These are phyloP conservation scores for Babesia bovis DNA, from an alignment of 169 alveolate species.

Conservation along the genomic window DNA sequence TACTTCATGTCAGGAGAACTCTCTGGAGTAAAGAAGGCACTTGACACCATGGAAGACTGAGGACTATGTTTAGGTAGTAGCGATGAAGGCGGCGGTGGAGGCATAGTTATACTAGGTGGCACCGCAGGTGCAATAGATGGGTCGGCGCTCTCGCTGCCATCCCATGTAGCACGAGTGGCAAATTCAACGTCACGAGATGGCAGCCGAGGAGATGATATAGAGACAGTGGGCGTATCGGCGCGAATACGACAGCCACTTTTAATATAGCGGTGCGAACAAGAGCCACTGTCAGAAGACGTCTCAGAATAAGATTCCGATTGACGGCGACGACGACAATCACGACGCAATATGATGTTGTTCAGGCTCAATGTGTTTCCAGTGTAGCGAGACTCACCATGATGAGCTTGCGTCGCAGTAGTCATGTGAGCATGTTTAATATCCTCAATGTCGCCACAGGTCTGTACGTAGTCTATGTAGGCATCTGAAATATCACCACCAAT, in stretches of 20 bases:
- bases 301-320: slow-evolving; percentile 59
- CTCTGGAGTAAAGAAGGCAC: slow-evolving; percentile 42
- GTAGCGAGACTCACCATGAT: slow-evolving; percentile 20
- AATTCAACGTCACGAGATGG: slow-evolving; percentile 43
- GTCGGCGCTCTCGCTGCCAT: slow-evolving; percentile 64
- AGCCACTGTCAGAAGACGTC: slow-evolving; percentile 65
- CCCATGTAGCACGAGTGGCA: slow-evolving; percentile 69
- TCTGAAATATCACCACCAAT: slow-evolving; percentile 44
- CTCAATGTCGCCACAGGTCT: slow-evolving; percentile 62
- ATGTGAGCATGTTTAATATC: slow-evolving; percentile 62
- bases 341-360: slow-evolving; percentile 37
- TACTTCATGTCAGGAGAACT: slow-evolving; percentile 49
- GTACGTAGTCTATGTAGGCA: slow-evolving; percentile 59
- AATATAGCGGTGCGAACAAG: slow-evolving; percentile 26
- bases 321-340: slow-evolving; percentile 60
- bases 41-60: slow-evolving; percentile 21
- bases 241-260: slow-evolving; percentile 35
- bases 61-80: slow-evolving; percentile 36
- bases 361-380: slow-evolving; percentile 47
- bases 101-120: slow-evolving; percentile 57
- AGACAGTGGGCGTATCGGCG: slow-evolving; percentile 7
- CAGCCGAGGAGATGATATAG: slow-evolving; percentile 33
- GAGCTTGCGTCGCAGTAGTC: slow-evolving; percentile 43
- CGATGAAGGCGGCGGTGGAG: slow-evolving; percentile 62
- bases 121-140: slow-evolving; percentile 72